Base-by-base conservation (phyloP, 2,329 filamentous ascomycete genomes). In the Neofusicoccum cordaticola region DNA sequence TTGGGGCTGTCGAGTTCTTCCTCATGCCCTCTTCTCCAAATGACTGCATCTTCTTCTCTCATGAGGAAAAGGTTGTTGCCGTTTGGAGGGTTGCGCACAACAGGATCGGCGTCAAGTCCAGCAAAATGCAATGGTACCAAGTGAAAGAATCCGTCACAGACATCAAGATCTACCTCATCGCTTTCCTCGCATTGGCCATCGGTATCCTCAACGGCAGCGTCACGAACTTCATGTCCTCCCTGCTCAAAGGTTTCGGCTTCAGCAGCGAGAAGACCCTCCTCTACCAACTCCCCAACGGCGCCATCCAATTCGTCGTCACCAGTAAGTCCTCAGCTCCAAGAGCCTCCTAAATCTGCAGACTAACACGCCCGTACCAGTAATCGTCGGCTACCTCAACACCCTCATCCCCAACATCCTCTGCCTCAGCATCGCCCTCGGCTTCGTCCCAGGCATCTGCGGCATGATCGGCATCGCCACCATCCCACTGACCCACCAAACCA, bases 391-490 rank as follows among this genome's bases (percentile, higher is more conserved):
- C 27, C 27, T 31, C 27, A 31, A 31, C 27, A 31, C 27, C 27
- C 27, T 31, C 27, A 31, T 31, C 27, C 27, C 27, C 27, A 31
- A 31, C 27, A 31, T 31, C 27, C 27, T 31, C 4, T 31, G 27
- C 27, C 27, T 31, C 4, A 31, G 27, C 27, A 31, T 77, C 2
- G 74, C 73, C 1, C 71, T 81, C 1, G 79, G 79, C 13, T 78
- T 76, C 56, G 69, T 81, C 1, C 81, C 79, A 2, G 81, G 82
- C 39, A 77, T 84, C 11, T 81, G 74, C 1, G 82, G 82, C 0
- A 75, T 85, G 0, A 73, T 84, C 1, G 83, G 83, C 4, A 82
- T 85, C 64, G 75, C 81, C 1, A 79, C 81, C 31, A 84, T 82
- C n/a, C 69, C 72, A 19, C 71, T 83, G 2, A 70, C 78, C 3